Percentiles rank a stretch among this genome's conserved stretches.
These are phyloP conservation scores for Phellinidium pouzarii DNA, from an alignment of 1,284 basidiomycete species.

Conservation along the genomic window DNA sequence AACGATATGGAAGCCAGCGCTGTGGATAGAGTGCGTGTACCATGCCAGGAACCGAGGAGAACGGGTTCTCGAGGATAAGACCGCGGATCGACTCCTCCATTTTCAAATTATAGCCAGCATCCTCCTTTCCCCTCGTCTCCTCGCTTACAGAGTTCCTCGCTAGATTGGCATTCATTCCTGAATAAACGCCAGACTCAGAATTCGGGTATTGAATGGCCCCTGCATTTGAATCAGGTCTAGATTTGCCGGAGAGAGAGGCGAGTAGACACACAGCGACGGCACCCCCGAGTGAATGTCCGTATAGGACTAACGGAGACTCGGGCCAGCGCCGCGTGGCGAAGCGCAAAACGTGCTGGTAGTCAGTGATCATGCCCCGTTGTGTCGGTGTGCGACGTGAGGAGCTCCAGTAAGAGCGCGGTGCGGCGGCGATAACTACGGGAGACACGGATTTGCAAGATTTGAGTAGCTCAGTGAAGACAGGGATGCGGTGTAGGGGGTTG, in stretches of 20 bases:
- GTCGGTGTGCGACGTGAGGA: slow-evolving; percentile 32
- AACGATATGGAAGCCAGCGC: slow-evolving; percentile 43
- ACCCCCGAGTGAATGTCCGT: slow-evolving; percentile 47
- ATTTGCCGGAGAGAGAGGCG: slow-evolving; percentile 14
- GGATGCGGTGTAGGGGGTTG: slow-evolving; percentile 40
- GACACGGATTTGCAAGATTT: slow-evolving; percentile 10
- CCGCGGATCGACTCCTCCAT: slow-evolving; percentile 27
- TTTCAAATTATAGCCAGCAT: neutral
- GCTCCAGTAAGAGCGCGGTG: slow-evolving; percentile 38
- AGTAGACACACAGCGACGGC: slow-evolving; percentile 37
- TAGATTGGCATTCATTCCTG: too few relatives aligned
- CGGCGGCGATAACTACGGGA: slow-evolving; percentile 31
- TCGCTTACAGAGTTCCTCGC: neutral
- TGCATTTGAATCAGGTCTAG: neutral
- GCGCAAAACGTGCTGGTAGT: slow-evolving; percentile 33
- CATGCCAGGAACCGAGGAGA: slow-evolving; percentile 45
- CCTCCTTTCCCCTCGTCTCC: slow-evolving; percentile 11
- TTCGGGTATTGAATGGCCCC: neutral
- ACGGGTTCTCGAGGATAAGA: slow-evolving; percentile 45
- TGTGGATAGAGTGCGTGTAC: slow-evolving; percentile 42
- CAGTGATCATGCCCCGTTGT: slow-evolving; percentile 33
- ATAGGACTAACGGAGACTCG: slow-evolving; percentile 32
- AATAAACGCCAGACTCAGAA: too few relatives aligned
- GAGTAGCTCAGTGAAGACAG: slow-evolving; percentile 36
- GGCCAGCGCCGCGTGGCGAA: slow-evolving; percentile 31